Evolutionary conservation across 2,329 filamentous ascomycete genomes (phyloP).

Genomic region (Meredithiella fracta): DNA sequence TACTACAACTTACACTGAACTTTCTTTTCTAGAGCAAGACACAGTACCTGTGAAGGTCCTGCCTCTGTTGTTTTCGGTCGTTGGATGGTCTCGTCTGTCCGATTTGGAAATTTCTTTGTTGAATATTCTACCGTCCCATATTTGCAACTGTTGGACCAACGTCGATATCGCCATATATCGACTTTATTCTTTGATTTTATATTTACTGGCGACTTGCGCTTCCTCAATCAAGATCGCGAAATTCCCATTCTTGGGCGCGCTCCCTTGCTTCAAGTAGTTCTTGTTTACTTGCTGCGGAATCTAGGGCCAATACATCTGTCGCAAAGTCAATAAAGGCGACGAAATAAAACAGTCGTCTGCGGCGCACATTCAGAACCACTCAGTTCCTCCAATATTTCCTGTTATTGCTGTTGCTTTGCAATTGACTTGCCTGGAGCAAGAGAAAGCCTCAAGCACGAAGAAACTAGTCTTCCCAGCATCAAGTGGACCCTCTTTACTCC

Average conservation of each 20-base stretch:
- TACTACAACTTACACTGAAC: not conserved
- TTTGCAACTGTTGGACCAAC: not conserved
- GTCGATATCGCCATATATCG: not conserved
- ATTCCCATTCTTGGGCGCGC: slow-evolving; percentile 7
- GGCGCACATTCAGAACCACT: not conserved
- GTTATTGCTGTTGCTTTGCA: slow-evolving; percentile 2
- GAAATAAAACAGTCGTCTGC: not conserved
- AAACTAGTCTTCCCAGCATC: not conserved
- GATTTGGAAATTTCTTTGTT: not conserved
- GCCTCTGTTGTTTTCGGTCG: not conserved
- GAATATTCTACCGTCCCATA: not conserved
- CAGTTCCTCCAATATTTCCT: not conserved
- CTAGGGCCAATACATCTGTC: not conserved
- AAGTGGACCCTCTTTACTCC: no score
- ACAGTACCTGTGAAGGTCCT: not conserved
- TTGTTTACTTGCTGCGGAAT: slow-evolving; percentile 1
- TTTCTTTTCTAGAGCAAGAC: not conserved
- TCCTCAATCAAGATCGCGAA: slow-evolving; percentile 4
- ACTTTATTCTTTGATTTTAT: not conserved
- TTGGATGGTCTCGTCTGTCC: not conserved
- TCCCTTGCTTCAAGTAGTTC: slow-evolving; percentile 3
- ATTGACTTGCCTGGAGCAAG: slow-evolving; percentile 7
- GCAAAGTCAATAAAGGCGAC: not conserved
- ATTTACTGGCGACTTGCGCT: not conserved
- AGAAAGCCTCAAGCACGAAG: not conserved